These are phyloP conservation scores for Plenodomus tracheiphilus DNA, from an alignment of 2,329 filamentous ascomycete species.

Conservation along the genomic window DNA sequence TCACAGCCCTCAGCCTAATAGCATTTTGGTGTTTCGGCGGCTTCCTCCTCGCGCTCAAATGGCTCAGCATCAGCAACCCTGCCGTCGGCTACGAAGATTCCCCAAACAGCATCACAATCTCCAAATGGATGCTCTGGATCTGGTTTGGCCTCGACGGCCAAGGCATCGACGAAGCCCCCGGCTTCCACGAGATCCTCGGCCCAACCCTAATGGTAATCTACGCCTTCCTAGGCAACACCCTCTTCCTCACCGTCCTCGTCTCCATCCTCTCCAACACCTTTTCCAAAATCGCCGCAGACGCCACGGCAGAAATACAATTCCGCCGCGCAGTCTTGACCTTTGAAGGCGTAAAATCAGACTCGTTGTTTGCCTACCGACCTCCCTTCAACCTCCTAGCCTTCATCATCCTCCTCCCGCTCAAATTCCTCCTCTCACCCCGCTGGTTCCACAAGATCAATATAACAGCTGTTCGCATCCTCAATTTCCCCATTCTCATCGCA, in stretches of 20 bases:
- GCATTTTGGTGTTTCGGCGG: conserved; percentile 83
- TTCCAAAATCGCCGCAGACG: conserved; percentile 73
- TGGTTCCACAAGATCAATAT: conserved; percentile 94
- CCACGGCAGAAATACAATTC: conserved; percentile 82
- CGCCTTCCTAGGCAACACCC: conserved; percentile 81
- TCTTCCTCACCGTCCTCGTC: conserved; percentile 86
- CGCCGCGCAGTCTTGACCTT: conserved; percentile 79
- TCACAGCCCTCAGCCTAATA: conserved; percentile 74
- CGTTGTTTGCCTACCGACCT: conserved; percentile 79
- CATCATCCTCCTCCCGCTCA: conserved; percentile 73
- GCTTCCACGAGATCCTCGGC: conserved; percentile 79
- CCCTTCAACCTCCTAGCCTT: conserved; percentile 83
- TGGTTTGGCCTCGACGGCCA: conserved; percentile 84
- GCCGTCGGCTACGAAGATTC: conserved; percentile 34
- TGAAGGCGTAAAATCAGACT: conserved; percentile 83
- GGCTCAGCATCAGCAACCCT: conserved; percentile 62
- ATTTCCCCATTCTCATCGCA: conserved; percentile 72
- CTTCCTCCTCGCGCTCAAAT: conserved; percentile 77
- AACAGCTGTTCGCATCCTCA: conserved; percentile 71
- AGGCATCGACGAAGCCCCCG: conserved; percentile 59
- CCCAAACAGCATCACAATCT: conserved; percentile 69
- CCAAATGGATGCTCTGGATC: conserved; percentile 91
- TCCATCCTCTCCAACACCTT: conserved; percentile 88
- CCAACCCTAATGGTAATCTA: conserved; percentile 81
- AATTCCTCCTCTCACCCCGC: conserved; percentile 74